Conservation (phyloP, 2,329 filamentous ascomycete species). For the Fusarium chuoi region DNA sequence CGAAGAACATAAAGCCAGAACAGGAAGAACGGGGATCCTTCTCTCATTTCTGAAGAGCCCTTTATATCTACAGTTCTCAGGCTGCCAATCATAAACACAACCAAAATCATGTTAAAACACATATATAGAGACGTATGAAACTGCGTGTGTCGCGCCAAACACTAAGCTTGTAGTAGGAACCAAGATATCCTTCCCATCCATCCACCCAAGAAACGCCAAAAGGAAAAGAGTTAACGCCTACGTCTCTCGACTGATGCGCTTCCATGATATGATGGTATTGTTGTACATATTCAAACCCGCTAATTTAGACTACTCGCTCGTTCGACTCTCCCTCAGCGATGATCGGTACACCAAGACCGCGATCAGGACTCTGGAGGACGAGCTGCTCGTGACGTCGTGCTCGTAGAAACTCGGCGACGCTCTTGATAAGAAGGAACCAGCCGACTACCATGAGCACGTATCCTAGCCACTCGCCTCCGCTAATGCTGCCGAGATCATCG, state of each 20-base stretch:
- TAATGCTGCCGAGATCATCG: conserved; percentile 63
- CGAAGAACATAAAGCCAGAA: neutral
- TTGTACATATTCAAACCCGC: conserved; percentile 29
- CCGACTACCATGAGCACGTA: conserved; percentile 96
- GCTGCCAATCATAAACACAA: neutral
- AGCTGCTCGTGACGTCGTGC: conserved; percentile 92
- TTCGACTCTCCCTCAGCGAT: conserved; percentile 86
- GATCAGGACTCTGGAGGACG: conserved; percentile 90
- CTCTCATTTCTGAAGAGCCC: neutral
- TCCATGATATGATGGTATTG: conserved; percentile 21
- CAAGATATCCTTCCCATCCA: conserved; percentile 24
- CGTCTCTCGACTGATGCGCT: conserved; percentile 32
- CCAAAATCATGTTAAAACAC: conserved; percentile 23
- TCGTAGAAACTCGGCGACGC: conserved; percentile 89
- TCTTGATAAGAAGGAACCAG: conserved; percentile 96
- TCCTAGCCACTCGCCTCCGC: conserved; percentile 85
- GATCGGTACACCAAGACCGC: conserved; percentile 84
- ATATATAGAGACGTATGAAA: conserved; percentile 37
- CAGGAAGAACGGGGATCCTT: neutral
- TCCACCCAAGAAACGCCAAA: conserved; percentile 32
- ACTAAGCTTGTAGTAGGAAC: conserved; percentile 35
- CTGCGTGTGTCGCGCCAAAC: conserved; percentile 39
- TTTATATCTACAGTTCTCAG: neutral
- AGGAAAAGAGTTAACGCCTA: conserved; percentile 23
- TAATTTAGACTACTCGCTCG: conserved; percentile 75